phyloP scores from a whole-genome alignment of 2,329 filamentous ascomycete species.

The Penicillium occitanis region DNA sequence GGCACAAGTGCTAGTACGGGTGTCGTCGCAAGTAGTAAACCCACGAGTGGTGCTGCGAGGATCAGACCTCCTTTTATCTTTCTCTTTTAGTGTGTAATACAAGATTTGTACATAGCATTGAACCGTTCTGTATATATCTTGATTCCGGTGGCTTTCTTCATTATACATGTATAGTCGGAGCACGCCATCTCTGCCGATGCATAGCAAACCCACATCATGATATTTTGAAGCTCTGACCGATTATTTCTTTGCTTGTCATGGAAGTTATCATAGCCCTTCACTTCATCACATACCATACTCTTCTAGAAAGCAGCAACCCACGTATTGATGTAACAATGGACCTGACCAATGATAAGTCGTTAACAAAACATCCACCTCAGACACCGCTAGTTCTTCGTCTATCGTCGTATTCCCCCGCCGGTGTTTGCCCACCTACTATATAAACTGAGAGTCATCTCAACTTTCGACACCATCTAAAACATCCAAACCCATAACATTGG shows the following conservation, averaged over 20 bases:
- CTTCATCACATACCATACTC: not conserved
- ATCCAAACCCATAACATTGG: not conserved
- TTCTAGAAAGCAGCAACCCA: not conserved
- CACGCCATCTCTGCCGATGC: not conserved
- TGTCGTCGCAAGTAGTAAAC: conserved; percentile 21
- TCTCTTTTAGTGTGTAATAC: not conserved
- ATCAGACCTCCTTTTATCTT: conserved; percentile 19
- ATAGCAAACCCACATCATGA: not conserved
- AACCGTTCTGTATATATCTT: not conserved
- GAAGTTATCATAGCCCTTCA: not conserved
- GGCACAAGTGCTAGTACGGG: not conserved
- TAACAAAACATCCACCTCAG: not conserved
- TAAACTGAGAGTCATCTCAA: not conserved
- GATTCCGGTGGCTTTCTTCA: not conserved
- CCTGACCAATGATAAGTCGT: not conserved
- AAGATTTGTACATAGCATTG: not conserved
- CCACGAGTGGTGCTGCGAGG: conserved; percentile 25
- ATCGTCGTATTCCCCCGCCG: not conserved
- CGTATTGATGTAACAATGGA: not conserved
- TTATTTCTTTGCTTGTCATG: not conserved
- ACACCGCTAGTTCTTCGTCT: not conserved
- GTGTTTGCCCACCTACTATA: not conserved
- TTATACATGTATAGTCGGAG: not conserved
- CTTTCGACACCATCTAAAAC: not conserved
- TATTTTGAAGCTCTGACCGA: not conserved